Conservation (phyloP, 1,284 basidiomycete species). For the Athelia sp. region DNA sequence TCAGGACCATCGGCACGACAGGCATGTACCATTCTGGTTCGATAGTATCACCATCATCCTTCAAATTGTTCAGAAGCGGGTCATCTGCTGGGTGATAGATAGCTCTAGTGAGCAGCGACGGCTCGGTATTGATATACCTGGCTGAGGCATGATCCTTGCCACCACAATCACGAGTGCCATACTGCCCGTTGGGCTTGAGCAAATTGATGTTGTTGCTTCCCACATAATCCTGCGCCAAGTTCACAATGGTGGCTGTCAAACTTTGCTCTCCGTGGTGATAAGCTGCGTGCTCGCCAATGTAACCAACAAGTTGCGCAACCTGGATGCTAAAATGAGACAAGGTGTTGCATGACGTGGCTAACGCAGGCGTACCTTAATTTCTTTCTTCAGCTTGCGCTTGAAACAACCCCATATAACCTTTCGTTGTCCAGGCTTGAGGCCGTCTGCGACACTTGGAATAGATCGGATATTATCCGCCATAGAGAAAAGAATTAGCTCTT, state of each 20-base stretch:
- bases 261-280: constrained; percentile 97
- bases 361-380: constrained; percentile 70
- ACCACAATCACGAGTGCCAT: constrained; percentile 88
- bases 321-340: constrained; percentile 20
- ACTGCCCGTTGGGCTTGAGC: constrained; percentile 90
- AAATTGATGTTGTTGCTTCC: constrained; percentile 97
- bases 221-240: constrained; percentile 91
- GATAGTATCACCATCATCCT: constrained; percentile 85
- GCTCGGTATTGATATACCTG: constrained; percentile 94
- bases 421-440: constrained; percentile 97
- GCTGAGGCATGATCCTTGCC: constrained; percentile 96
- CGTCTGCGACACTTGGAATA: constrained; percentile 91
- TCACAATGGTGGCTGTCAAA: constrained; percentile 88
- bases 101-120: constrained; percentile 73
- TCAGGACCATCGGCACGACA: constrained; percentile 80
- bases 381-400: constrained; percentile 88
- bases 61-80: constrained; percentile 76
- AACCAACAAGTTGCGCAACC: constrained; percentile 95
- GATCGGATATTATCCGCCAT: constrained; percentile 99
- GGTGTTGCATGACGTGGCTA: neutral
- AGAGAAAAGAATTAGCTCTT: constrained; percentile 96
- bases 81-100: constrained; percentile 88
- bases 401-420: constrained; percentile 97
- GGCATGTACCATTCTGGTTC: constrained; percentile 98
- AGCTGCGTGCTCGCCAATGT: constrained; percentile 89